phyloP scores from a whole-genome alignment of 345 rosid species.

The Eutrema japonicum region DNA sequence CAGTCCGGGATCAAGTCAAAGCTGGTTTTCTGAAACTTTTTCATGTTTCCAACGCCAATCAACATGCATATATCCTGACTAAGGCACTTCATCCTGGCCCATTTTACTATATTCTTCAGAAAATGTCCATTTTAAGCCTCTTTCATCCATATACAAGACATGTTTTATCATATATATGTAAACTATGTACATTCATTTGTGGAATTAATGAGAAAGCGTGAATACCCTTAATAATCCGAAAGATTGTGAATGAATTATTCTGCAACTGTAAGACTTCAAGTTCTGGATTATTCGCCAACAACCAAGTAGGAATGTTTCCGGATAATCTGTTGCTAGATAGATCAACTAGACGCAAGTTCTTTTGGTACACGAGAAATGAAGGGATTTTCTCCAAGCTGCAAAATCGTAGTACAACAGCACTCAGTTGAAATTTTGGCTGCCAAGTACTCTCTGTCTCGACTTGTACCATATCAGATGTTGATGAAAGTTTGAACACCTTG shows the following conservation, averaged over 20 bases:
- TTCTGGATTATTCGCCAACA: slow-evolving; percentile 18
- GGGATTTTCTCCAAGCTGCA: slow-evolving; percentile 27
- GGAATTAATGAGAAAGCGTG: too few species aligned
- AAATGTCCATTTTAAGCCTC: too few species aligned
- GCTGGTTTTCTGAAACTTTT: too few species aligned
- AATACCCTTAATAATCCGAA: too few species aligned
- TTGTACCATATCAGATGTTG: neutral
- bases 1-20: too few species aligned
- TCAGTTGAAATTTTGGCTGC: slow-evolving; percentile 33
- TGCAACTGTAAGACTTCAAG: slow-evolving; percentile 27
- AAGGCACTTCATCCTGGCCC: too few species aligned
- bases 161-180: too few species aligned
- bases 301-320: slow-evolving; percentile 28
- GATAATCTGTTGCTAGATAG: slow-evolving; percentile 27
- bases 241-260: slow-evolving; percentile 27
- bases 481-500: slow-evolving; percentile 27
- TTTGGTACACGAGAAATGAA: slow-evolving; percentile 24
- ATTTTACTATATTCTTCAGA: too few species aligned
- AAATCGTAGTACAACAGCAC: neutral
- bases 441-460: neutral
- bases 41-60: too few species aligned
- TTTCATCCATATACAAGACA: too few species aligned
- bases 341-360: slow-evolving; percentile 31
- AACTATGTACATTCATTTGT: too few species aligned
- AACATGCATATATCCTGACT: too few species aligned